These are phyloP conservation scores for Stereum hirsutum DNA, from an alignment of 1,284 basidiomycete genomes.

Conservation along the genomic window DNA sequence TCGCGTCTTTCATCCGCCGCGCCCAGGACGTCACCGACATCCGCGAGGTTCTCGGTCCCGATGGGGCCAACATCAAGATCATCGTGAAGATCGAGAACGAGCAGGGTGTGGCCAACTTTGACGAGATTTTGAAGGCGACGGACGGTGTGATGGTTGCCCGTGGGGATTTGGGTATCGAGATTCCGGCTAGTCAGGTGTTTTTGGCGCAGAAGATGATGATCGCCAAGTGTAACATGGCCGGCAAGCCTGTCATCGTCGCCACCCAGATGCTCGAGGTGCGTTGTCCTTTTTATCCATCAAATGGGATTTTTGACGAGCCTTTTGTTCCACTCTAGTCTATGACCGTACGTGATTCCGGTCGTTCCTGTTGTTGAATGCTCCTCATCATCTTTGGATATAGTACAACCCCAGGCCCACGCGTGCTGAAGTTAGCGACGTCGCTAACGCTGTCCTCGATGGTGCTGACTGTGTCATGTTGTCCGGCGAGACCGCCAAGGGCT, in stretches of 20 bases:
- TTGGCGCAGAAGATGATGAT: slow-evolving; percentile 99
- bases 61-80: slow-evolving; percentile 92
- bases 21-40: slow-evolving; percentile 91
- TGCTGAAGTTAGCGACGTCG: slow-evolving; percentile 95
- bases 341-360: slow-evolving; percentile 54
- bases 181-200: slow-evolving; percentile 96
- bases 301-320: slow-evolving; percentile 10
- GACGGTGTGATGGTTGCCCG: slow-evolving; percentile 99
- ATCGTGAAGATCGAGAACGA: slow-evolving; percentile 99
- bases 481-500: slow-evolving; percentile 94
- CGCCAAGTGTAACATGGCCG: slow-evolving; percentile 92
- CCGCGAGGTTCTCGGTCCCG: slow-evolving; percentile 82
- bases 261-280: slow-evolving; percentile 98
- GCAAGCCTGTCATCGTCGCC: slow-evolving; percentile 97
- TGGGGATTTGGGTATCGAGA: slow-evolving; percentile 97
- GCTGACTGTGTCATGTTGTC: slow-evolving; percentile 99
- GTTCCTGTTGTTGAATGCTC: neutral
- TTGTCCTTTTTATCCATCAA: slow-evolving; percentile 9
- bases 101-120: slow-evolving; percentile 95
- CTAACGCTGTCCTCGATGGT: slow-evolving; percentile 95
- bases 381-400: slow-evolving; percentile 26
- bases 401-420: slow-evolving; percentile 96
- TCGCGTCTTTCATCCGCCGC: slow-evolving; percentile 94
- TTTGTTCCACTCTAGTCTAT: slow-evolving; percentile 60
- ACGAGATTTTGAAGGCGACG: slow-evolving; percentile 88